phyloP scores from a whole-genome alignment of 2,329 filamentous ascomycete genomes.

The Dactylellina parvicollis region DNA sequence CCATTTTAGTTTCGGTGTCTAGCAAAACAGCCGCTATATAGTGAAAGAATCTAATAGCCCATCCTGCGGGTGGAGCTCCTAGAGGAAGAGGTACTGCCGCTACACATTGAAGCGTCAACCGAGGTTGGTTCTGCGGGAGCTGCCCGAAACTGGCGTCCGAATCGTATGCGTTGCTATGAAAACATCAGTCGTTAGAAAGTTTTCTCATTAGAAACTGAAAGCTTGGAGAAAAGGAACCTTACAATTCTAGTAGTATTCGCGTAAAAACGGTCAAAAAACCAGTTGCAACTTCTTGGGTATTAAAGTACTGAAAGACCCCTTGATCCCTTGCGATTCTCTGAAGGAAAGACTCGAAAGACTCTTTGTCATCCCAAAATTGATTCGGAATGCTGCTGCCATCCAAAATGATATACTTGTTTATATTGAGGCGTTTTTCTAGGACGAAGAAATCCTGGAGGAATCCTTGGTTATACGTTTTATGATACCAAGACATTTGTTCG shows the following conservation, averaged over 20 bases:
- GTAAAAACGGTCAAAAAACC: neutral
- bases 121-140: neutral
- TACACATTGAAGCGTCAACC: neutral
- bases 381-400: neutral
- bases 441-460: conserved; percentile 10
- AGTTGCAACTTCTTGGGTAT: neutral
- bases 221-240: neutral
- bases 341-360: neutral
- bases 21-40: conserved; percentile 4
- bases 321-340: conserved; percentile 18
- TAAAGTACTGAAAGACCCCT: conserved; percentile 16
- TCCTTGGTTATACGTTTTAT: neutral
- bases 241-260: conserved; percentile 7
- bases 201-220: neutral
- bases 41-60: conserved; percentile 14
- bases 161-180: conserved; percentile 3
- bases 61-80: neutral
- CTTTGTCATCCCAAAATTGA: neutral
- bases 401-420: conserved; percentile 7
- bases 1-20: conserved; percentile 19
- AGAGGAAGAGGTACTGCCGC: neutral
- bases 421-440: conserved; percentile 14
- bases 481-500: conserved; percentile 14
- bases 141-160: neutral
- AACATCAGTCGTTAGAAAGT: neutral